Conservation (phyloP, 2,329 filamentous ascomycete genomes). For the Coleophoma cylindrospora region DNA sequence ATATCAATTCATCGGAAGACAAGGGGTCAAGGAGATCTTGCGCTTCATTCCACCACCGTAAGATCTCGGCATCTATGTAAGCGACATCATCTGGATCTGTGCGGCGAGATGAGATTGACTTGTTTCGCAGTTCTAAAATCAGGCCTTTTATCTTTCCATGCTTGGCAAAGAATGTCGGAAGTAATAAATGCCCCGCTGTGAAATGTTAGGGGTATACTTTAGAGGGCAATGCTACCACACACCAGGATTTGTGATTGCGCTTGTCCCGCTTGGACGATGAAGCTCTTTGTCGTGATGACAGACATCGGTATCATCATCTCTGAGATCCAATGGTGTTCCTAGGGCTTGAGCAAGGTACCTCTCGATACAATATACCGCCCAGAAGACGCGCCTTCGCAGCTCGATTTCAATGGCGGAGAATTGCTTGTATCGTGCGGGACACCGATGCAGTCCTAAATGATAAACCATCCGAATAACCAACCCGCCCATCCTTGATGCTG, state of each 20-base stretch:
- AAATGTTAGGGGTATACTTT: too few relatives aligned
- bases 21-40: slow-evolving; percentile 35
- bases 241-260: too few relatives aligned
- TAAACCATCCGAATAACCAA: slow-evolving; percentile 49
- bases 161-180: slow-evolving; percentile 32
- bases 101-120: slow-evolving; percentile 34
- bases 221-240: too few relatives aligned
- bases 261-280: slow-evolving; percentile 24
- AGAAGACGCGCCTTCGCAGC: slow-evolving; percentile 48
- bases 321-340: slow-evolving; percentile 47
- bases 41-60: slow-evolving; percentile 42
- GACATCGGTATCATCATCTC: slow-evolving; percentile 53
- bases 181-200: slow-evolving; percentile 22
- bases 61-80: slow-evolving; percentile 35
- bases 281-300: slow-evolving; percentile 45
- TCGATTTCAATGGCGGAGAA: slow-evolving; percentile 41
- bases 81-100: slow-evolving; percentile 31
- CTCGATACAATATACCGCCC: slow-evolving; percentile 51
- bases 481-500: slow-evolving; percentile 50
- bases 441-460: slow-evolving; percentile 54
- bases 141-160: slow-evolving; percentile 38
- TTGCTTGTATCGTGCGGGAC: slow-evolving; percentile 44
- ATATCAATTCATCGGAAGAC: background rate
- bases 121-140: slow-evolving; percentile 42
- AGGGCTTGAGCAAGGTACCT: slow-evolving; percentile 51